Conservation (phyloP, 176 grass and related monocot genomes). For the Sorghum bicolor region DNA sequence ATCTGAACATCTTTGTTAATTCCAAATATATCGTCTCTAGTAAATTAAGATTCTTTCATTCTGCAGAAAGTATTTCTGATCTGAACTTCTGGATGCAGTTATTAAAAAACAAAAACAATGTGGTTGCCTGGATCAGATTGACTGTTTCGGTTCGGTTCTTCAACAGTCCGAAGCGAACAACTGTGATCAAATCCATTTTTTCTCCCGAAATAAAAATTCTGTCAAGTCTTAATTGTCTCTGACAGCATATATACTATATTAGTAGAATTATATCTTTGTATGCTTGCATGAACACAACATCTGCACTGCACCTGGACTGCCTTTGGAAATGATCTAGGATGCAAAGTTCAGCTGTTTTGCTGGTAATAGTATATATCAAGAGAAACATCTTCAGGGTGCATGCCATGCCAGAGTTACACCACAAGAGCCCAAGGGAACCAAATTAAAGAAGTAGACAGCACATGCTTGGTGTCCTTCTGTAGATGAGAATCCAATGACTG, state of each 20-base stretch:
- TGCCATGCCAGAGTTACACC: not conserved
- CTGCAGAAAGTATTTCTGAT: slow-evolving; percentile 11
- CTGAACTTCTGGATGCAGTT: slow-evolving; percentile 9
- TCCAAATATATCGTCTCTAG: not conserved
- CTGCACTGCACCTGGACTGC: slow-evolving; percentile 35
- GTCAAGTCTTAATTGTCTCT: not conserved
- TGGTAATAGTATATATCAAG: slow-evolving; percentile 2
- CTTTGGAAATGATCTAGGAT: slow-evolving; percentile 29
- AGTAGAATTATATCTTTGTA: not conserved
- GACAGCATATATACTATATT: not conserved
- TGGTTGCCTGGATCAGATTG: not conserved
- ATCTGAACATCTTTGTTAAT: not conserved
- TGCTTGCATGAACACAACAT: not conserved
- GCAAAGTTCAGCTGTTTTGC: not conserved
- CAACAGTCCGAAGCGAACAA: not conserved
- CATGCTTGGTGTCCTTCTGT: slow-evolving; percentile 21
- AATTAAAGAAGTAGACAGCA: slow-evolving; percentile 20
- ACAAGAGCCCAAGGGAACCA: slow-evolving; percentile 32
- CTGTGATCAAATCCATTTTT: slow-evolving; percentile 3
- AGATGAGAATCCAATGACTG: slow-evolving; percentile 49
- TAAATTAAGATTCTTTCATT: slow-evolving; percentile 22
- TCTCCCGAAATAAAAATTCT: not conserved
- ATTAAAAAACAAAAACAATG: not conserved
- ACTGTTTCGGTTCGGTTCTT: not conserved
- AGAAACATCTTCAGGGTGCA: slow-evolving; percentile 22